Evolutionary conservation across 176 grass and related monocot species (phyloP), one percentile per base, ranked within the genome.

Genomic region (Aegilops bicornis): DNA sequence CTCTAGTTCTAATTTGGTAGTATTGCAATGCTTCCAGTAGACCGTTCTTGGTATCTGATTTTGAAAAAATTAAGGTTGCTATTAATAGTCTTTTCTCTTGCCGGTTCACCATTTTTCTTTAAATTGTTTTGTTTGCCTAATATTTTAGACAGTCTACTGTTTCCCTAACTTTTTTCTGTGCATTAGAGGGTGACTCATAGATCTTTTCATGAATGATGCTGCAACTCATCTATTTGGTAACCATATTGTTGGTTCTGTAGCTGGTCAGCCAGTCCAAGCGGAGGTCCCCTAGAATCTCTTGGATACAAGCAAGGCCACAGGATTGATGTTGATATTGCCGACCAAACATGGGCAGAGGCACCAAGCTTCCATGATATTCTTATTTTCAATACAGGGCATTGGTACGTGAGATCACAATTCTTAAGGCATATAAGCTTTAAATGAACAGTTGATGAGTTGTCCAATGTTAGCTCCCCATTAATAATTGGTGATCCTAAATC

Each of bases 331-430:
- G 97, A 98, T 88, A 65, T 94, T 85, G 88, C 97, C 8, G 97
- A 96, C 16, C 93, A 90, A 35, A 91, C 93, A 89, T 98, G 97
- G 97, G 72, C 70, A 54, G 87, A 94, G 48, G 90, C 94, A 87
- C 88, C 64, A 61, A 84, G 76, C 60, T 98, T 96, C 82, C 97
- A 98, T 94, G 86, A 98, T 84, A 71, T 98, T 92, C 90, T 98
- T 64, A 88, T 98, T 50, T 96, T 98, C 76, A 98, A 96, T 82
- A 98, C 97, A 39, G 97, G 97, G 37, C 97, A 98, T 76, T 98
- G 94, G 97, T 96, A 83, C 24, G 85, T 61, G 22, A 74, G 15
- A 19, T 25, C 19, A 29, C 47, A 77, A 76, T 25, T 67, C 43
- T 30, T 74, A 37, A 76, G 29, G 62, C 11, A 66, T n/a, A 74